These are phyloP conservation scores for Kodamaea nitidulidarum DNA, from an alignment of 805 yeast species.

Conservation along the genomic window DNA sequence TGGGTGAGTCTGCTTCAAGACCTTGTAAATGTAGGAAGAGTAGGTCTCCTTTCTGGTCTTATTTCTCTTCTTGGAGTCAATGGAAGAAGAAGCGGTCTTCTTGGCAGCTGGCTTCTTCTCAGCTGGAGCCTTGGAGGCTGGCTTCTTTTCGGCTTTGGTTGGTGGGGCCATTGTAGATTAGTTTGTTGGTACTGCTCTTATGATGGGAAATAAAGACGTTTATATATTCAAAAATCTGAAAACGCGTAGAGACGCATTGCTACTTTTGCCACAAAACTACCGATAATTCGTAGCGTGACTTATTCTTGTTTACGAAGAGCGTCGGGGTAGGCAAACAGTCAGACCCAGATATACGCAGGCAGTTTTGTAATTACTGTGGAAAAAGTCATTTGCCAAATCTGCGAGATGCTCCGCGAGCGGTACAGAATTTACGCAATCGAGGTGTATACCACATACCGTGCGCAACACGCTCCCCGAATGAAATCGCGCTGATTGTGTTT, in stretches of 20 bases:
- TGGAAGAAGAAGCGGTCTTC: slow-evolving; percentile 31
- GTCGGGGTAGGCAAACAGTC: no score
- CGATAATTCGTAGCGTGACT: not conserved
- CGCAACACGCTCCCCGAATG: not conserved
- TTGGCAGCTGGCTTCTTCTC: slow-evolving; percentile 39
- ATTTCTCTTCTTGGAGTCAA: slow-evolving; percentile 31
- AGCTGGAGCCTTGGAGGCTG: slow-evolving; percentile 38
- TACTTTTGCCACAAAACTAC: not conserved
- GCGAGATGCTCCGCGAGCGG: slow-evolving; percentile 3
- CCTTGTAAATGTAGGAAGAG: slow-evolving; percentile 38
- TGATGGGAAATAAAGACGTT: not conserved
- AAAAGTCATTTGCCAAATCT: not conserved
- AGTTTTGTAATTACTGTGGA: not conserved
- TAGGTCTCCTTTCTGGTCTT: slow-evolving; percentile 38
- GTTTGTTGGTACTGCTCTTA: not conserved
- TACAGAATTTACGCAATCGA: not conserved
- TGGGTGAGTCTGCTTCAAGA: slow-evolving; percentile 38
- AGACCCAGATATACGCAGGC: not conserved
- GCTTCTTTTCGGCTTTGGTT: slow-evolving; percentile 35
- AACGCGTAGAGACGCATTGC: not conserved
- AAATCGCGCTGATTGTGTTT: slow-evolving; percentile 1
- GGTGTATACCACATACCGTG: not conserved
- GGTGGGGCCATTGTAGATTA: slow-evolving; percentile 25
- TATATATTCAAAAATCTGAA: not conserved
- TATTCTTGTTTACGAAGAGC: not conserved